phyloP scores from a whole-genome alignment of 2,329 filamentous ascomycete genomes.

The Plectosphaerella sp. region DNA sequence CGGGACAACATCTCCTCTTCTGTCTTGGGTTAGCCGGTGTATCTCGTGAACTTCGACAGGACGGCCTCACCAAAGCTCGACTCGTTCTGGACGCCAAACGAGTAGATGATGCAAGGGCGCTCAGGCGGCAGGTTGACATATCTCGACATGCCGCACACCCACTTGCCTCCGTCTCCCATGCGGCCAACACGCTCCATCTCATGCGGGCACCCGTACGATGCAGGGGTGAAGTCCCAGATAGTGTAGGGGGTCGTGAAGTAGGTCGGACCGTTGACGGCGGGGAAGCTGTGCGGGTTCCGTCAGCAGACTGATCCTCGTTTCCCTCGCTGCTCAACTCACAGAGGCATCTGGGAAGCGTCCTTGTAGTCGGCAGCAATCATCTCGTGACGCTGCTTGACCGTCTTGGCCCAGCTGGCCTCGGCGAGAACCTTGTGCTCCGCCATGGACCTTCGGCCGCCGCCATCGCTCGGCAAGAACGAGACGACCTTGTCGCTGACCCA shows the following conservation, averaged over 20 bases:
- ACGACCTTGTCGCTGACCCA: conserved; percentile 14
- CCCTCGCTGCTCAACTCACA: conserved; percentile 5
- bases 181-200: conserved; percentile 32
- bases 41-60: no score
- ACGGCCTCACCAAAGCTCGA: conserved; percentile 25
- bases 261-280: conserved; percentile 5
- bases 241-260: conserved; percentile 24
- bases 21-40: background rate
- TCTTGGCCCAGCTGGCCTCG: conserved; percentile 21
- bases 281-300: conserved; percentile 12
- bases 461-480: conserved; percentile 1
- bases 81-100: conserved; percentile 31
- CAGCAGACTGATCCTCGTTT: background rate
- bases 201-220: conserved; percentile 33
- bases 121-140: conserved; percentile 20
- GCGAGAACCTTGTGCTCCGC: conserved; percentile 12
- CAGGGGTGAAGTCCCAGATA: conserved; percentile 34
- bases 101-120: conserved; percentile 28
- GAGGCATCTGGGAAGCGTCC: conserved; percentile 16
- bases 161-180: conserved; percentile 36
- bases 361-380: conserved; percentile 16
- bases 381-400: conserved; percentile 22
- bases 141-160: conserved; percentile 34
- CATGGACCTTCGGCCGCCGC: conserved; percentile 7
- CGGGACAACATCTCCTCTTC: conserved; percentile 31